phyloP scores from a whole-genome alignment of 2,329 filamentous ascomycete species.

The Trichoderma aggressivum region DNA sequence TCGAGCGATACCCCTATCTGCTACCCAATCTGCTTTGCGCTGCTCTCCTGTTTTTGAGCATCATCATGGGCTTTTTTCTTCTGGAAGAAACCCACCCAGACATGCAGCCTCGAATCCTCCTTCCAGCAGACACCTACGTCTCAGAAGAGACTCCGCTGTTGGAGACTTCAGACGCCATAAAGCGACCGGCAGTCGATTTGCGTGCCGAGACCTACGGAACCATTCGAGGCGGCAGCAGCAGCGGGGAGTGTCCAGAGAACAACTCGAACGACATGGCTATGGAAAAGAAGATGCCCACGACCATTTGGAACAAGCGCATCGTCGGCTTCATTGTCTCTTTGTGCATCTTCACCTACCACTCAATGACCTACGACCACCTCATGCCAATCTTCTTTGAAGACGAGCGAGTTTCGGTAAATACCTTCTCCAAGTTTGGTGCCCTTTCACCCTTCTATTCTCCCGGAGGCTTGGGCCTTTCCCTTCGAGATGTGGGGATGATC shows the following conservation, averaged over 20 bases:
- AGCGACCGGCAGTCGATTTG: slow-evolving; percentile 69
- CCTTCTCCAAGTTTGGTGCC: slow-evolving; percentile 30
- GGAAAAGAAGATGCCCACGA: slow-evolving; percentile 36
- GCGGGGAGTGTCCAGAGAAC: slow-evolving; percentile 43
- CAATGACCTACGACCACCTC: slow-evolving; percentile 91
- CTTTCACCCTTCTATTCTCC: slow-evolving; percentile 52
- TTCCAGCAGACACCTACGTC: slow-evolving; percentile 48
- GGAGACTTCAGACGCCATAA: slow-evolving; percentile 69
- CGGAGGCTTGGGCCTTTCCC: slow-evolving; percentile 60
- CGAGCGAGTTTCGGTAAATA: slow-evolving; percentile 47
- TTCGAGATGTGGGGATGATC: slow-evolving; percentile 60
- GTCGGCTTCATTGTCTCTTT: slow-evolving; percentile 76
- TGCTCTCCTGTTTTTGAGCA: slow-evolving; percentile 70
- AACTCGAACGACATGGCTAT: slow-evolving; percentile 31
- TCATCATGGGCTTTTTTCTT: slow-evolving; percentile 74
- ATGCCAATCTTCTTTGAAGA: slow-evolving; percentile 93
- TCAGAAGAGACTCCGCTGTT: slow-evolving; percentile 72
- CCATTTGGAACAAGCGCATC: slow-evolving; percentile 59
- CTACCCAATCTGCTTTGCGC: slow-evolving; percentile 87
- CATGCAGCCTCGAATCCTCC: slow-evolving; percentile 56
- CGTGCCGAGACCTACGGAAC: slow-evolving; percentile 78
- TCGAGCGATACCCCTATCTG: slow-evolving; percentile 78
- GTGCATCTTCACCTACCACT: slow-evolving; percentile 90
- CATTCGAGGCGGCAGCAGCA: slow-evolving; percentile 44
- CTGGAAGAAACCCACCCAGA: slow-evolving; percentile 88